A percentile compares a stretch with the other conserved stretches of the same genome.
phyloP scores from a whole-genome alignment of 352 stramenopile genomes.

The Elongisporangium prolatum region DNA sequence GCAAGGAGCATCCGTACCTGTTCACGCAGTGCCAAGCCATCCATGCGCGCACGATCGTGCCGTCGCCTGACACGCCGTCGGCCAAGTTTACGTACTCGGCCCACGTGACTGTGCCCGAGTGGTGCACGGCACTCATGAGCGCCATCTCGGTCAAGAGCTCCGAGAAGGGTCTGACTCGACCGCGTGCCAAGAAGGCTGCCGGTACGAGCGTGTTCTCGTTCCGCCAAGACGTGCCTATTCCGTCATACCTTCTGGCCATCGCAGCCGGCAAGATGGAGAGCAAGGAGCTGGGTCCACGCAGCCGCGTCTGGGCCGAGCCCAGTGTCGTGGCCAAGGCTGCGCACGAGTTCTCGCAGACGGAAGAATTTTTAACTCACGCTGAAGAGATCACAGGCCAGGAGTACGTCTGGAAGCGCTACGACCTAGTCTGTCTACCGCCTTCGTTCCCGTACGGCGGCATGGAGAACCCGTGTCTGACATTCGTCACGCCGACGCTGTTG shows the following conservation, averaged over 20 bases:
- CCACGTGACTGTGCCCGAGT: slow-evolving; percentile 84
- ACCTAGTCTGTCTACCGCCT: slow-evolving; percentile 96
- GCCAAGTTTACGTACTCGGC: slow-evolving; percentile 95
- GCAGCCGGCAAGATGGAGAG: slow-evolving; percentile 89
- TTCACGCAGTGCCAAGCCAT: slow-evolving; percentile 95
- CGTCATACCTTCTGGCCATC: slow-evolving; percentile 95
- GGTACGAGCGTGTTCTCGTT: slow-evolving; percentile 62
- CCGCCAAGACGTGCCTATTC: slow-evolving; percentile 90
- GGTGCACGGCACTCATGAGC: slow-evolving; percentile 93
- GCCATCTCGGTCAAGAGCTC: slow-evolving; percentile 47
- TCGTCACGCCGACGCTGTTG: slow-evolving; percentile 96
- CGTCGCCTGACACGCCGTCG: slow-evolving; percentile 92
- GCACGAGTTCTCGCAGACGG: slow-evolving; percentile 94
- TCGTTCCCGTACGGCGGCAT: slow-evolving; percentile 89
- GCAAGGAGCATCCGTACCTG: slow-evolving; percentile 92
- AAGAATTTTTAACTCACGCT: slow-evolving; percentile 89
- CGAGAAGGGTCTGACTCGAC: background rate
- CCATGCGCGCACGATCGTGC: slow-evolving; percentile 92
- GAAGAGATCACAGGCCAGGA: slow-evolving; percentile 89
- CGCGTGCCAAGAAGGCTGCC: slow-evolving; percentile 2
- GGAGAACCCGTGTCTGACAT: slow-evolving; percentile 90
- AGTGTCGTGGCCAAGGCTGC: slow-evolving; percentile 89
- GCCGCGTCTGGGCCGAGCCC: slow-evolving; percentile 94
- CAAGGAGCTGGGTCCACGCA: slow-evolving; percentile 82
- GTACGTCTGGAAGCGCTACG: slow-evolving; percentile 97